Evolutionary conservation across 306 rosid genomes (phyloP), one percentile per base, ranked within the genome.

Genomic region (Lagenaria siceraria): DNA sequence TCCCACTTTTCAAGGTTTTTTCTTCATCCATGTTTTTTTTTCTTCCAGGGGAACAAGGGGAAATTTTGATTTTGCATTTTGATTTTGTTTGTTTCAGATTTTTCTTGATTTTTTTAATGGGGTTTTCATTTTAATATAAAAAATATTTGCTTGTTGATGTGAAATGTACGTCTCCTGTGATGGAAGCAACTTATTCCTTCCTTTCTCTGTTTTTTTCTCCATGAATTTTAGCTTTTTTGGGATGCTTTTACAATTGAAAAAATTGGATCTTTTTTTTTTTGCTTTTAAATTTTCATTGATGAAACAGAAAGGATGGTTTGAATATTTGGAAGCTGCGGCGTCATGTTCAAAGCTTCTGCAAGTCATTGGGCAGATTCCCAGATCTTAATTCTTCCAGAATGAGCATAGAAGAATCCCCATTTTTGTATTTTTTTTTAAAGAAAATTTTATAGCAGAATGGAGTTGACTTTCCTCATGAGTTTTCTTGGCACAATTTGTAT

Each of bases 1-100:
- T 82, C 96, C 88, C 60, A 76, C 91, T 84, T 86, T 86, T 38
- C 96, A 90, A 86, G 98, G 98, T 95, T 76, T 36, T 2, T 72
- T 78, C 74, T 43, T n/a, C 21, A 46, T 8, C 38, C 3, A 40
- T 40, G 46, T 40, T 29, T 48, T 49, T 8, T 10, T 9, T 2
- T 42, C 5, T 8, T 61, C 21, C 12, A 6, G 19, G 38, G 40
- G 40, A 22, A 22, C 19, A 55, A 55, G 27, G 5, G 29, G 2
- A 3, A 61, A 61, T 12, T 33, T 63, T 63, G 24, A 63, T 35
- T 33, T 35, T 63, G 14, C 43, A 29, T 29, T 29, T 29, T 29
- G 2, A 1, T 29, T 33, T 33, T 61, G 68, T 14, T 13, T 61
- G 68, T 7, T 17, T 51, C 21, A 17, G 48, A 42, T 10, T 42